Evolutionary conservation across 78 protist genomes (phyloP), one percentile per base, ranked within the genome.

Genomic region (Dictyostelium brefeldianum): DNA sequence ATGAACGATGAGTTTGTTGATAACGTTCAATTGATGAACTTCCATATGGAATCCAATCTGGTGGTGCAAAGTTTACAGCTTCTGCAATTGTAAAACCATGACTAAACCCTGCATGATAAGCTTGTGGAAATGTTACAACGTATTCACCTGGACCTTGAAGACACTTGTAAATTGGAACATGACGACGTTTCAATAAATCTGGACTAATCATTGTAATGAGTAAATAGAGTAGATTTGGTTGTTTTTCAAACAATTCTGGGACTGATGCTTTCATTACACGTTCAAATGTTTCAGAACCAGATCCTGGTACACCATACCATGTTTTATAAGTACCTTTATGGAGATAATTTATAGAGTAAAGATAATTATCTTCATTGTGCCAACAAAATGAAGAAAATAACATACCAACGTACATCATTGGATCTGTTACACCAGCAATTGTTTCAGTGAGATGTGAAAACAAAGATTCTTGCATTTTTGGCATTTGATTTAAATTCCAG

Each of bases 21-120:
- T 94, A 94, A 46, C 69, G 50, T 46, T 77, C 83, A 8, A 83
- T 48, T 4, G 91, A 71, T 0, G 56, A 69, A 29, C 53, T 48
- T 1, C 98, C 98, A 74, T 56, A 89, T 9, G 95, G 95, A 0
- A 96, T 29, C 98, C 98, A 97, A 65, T 95, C 97, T 22, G 80
- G 29, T 6, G 92, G 89, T 20, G 97, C 96, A 82, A 98, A 97
- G 83, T 98, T 98, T 47, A 94, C 97, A 56, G 98, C 98, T 89
- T 98, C 99, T 20, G 98, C 98, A 6, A 83, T 22, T 41, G 97
- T 98, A 70, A 95, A 96, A 20, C 92, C 98, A 62, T 95, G 94
- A 57, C 95, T 92, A 71, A 98, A 98, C 17, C 99, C 99, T 5
- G 96, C 97, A 80, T 98, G 99, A 57, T 96, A 98, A 8, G 97